Conservation (phyloP, 495 filamentous ascomycete genomes). For the Annulohypoxylon moriforme region DNA sequence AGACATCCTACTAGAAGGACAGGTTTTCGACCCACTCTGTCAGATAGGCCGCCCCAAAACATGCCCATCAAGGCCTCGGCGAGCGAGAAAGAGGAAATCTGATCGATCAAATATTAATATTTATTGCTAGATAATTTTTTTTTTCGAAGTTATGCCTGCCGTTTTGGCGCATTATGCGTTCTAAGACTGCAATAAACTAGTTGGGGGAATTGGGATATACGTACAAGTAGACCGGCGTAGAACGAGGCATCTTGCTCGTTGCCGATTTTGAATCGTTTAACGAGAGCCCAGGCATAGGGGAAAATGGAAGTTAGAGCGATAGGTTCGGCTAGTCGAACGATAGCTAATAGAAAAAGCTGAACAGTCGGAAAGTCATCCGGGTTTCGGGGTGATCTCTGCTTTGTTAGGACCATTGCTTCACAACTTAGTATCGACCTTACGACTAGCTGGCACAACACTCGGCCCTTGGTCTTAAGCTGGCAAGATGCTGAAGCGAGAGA, state of each 20-base stretch:
- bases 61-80: slow-evolving; percentile 84
- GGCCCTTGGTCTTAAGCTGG: slow-evolving; percentile 31
- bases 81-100: slow-evolving; percentile 82
- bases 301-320: slow-evolving; percentile 90
- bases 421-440: slow-evolving; percentile 48
- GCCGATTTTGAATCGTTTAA: slow-evolving; percentile 77
- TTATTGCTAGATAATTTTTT: not conserved
- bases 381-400: slow-evolving; percentile 59
- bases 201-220: slow-evolving; percentile 7
- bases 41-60: slow-evolving; percentile 86
- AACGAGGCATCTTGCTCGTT: slow-evolving; percentile 78
- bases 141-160: not conserved
- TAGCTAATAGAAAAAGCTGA: slow-evolving; percentile 77
- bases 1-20: slow-evolving; percentile 81
- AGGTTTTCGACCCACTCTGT: slow-evolving; percentile 85
- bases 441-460: slow-evolving; percentile 46
- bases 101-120: slow-evolving; percentile 8
- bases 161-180: not conserved
- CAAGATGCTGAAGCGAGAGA: slow-evolving; percentile 30
- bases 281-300: slow-evolving; percentile 87
- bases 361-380: slow-evolving; percentile 75
- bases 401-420: slow-evolving; percentile 59
- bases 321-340: slow-evolving; percentile 82
- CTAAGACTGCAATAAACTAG: not conserved
- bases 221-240: slow-evolving; percentile 78